Conservation (phyloP, 371 early-diverging fungal genomes). For the Haplosporangium sp. region DNA sequence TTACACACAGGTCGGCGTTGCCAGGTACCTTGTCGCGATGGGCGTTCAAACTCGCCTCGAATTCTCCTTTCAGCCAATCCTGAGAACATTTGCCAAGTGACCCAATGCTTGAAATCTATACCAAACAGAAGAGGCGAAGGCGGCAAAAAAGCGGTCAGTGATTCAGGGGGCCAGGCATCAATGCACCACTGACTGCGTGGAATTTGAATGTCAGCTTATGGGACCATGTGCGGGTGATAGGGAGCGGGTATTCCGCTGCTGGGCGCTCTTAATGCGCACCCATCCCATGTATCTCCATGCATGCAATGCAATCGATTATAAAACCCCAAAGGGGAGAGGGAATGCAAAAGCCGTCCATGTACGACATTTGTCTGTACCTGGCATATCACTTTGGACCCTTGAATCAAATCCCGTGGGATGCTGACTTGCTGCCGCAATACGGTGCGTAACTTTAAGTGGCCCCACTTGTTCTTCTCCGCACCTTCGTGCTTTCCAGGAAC, state of each 20-base stretch:
- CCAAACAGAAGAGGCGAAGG: not conserved
- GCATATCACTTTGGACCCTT: conserved; percentile 54
- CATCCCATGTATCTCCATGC: too few relatives aligned
- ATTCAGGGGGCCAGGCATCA: not conserved
- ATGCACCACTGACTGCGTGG: too few relatives aligned
- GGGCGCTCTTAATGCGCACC: too few relatives aligned
- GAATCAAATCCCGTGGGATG: conserved; percentile 36
- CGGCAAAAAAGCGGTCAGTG: not conserved
- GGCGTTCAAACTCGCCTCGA: conserved; percentile 41
- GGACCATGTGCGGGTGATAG: too few relatives aligned
- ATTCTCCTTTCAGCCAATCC: conserved; percentile 48
- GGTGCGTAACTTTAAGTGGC: conserved; percentile 58
- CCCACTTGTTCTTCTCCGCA: conserved; percentile 60
- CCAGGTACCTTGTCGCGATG: conserved; percentile 24
- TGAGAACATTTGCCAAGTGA: conserved; percentile 57
- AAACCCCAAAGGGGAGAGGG: not conserved
- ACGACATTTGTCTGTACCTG: conserved; percentile 50
- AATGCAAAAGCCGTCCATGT: not conserved
- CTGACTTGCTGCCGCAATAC: conserved; percentile 56
- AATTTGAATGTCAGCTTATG: too few relatives aligned
- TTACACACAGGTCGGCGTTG: conserved; percentile 58
- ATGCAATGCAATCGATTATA: too few relatives aligned
- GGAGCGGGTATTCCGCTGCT: too few relatives aligned
- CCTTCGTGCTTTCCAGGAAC: conserved; percentile 62
- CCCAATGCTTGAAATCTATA: conserved; percentile 71